Evolutionary conservation across 225 moss, liverwort and hornwort genomes (phyloP).

Genomic region (Pseudoscleropodium purum): DNA sequence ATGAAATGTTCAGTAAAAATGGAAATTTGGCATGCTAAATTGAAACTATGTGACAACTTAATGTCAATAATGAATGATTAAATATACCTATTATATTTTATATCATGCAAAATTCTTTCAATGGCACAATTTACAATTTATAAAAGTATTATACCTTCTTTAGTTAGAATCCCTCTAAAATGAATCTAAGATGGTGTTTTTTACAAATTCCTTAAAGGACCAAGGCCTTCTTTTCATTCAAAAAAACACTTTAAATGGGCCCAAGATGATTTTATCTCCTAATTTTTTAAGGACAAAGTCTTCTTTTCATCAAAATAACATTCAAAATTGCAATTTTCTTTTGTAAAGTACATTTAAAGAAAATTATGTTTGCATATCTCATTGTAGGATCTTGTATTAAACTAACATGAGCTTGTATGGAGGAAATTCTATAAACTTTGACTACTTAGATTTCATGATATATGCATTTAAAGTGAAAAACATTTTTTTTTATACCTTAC

Average conservation of each 20-base stretch:
- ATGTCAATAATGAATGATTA: neutral
- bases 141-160: accelerated
- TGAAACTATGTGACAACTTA: neutral
- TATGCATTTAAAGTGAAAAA: neutral
- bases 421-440: neutral
- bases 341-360: too few relatives aligned
- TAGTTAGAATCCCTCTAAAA: too few relatives aligned
- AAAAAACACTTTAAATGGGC: too few relatives aligned
- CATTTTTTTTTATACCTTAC: accelerated
- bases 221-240: neutral
- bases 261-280: too few relatives aligned
- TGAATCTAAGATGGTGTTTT: accelerated
- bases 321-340: neutral
- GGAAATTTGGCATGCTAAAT: neutral
- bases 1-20: neutral
- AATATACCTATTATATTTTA: neutral
- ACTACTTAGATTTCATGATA: neutral
- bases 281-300: too few relatives aligned
- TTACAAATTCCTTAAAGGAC: accelerated
- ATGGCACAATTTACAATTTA: neutral
- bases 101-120: neutral
- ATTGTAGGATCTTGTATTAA: neutral
- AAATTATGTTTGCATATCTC: neutral
- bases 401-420: neutral
- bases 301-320: neutral